Evolutionary conservation across 495 filamentous ascomycete genomes (phyloP), one percentile per base, ranked within the genome.

Genomic region (Trichoderma orchidacearum): DNA sequence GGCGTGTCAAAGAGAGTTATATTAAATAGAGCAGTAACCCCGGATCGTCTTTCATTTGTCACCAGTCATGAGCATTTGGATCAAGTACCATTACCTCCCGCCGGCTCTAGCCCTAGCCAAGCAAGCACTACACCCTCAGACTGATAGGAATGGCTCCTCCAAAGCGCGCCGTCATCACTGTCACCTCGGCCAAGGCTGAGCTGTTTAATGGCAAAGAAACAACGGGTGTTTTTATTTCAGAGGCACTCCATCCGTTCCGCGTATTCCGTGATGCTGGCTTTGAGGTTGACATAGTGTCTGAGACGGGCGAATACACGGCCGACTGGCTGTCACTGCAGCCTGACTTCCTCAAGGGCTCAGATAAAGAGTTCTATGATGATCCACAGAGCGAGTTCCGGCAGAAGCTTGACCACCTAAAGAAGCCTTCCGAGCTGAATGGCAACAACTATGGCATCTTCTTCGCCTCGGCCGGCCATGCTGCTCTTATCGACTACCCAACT

Each of bases 271-370:
- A 57, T 9, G 74, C 75, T 5, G 74, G 74, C 34, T 77, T 77
- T 62, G 68, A 72, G 38, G 75, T 79, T 51, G 74, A 77, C 60
- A 64, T 77, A 17, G 66, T 68, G 41, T 76, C 75, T n/a, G 74
- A 75, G 56, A 77, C 66, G 1, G 75, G 75, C n/a, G 66, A 60
- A 7, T 77, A 75, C 55, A 61, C 60, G 15, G 63, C 74, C 0
- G 74, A 78, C 61, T 75, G 71, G 71, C 68, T 77, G 1, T 72
- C 68, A 15, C 61, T 66, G 52, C 65, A 70, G 29, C 60, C 67
- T n/a, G 73, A 76, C 55, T 77, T 63, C 54, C 67, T 76, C 1
- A 59, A 61, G 15, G 72, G 63, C 31, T 60, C 63, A 8, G 75
- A 76, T 57, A 60, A 58, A 5, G 62, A 56, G 4, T 62, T 64